phyloP scores from a whole-genome alignment of 1,284 basidiomycete species.

The Paramarasmius palmivorus region DNA sequence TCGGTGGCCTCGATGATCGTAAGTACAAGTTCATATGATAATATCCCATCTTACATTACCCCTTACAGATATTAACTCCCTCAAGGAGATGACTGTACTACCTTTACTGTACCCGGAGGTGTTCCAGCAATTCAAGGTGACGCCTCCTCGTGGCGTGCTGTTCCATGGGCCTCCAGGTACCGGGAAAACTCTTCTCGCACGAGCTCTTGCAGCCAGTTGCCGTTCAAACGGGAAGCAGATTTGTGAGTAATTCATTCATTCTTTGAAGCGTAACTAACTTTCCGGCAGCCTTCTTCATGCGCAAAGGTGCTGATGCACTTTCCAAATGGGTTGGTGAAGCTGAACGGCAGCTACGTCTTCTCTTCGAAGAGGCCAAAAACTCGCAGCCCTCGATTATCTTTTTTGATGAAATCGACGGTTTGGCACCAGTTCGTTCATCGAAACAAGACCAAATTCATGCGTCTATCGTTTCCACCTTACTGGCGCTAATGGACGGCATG shows the following conservation, averaged over 20 bases:
- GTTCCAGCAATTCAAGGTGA: constrained; percentile 93
- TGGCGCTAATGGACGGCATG: constrained; percentile 99
- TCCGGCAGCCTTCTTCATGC: constrained; percentile 93
- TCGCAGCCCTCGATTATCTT: constrained; percentile 96
- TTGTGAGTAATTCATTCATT: constrained; percentile 43
- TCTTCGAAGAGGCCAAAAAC: constrained; percentile 95
- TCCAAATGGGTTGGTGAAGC: constrained; percentile 99
- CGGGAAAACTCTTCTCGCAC: constrained; percentile 90
- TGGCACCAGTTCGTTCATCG: constrained; percentile 95
- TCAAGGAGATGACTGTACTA: constrained; percentile 98
- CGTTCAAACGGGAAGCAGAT: constrained; percentile 89
- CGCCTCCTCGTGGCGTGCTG: constrained; percentile 94
- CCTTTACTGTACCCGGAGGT: constrained; percentile 97
- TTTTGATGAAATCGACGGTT: constrained; percentile 98
- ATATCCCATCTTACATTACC: constrained; percentile 10
- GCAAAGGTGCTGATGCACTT: constrained; percentile 97
- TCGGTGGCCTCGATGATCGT: constrained; percentile 97
- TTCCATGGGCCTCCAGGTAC: constrained; percentile 98
- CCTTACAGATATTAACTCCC: constrained; percentile 83
- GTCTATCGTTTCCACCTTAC: constrained; percentile 92
- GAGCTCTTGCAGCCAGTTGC: constrained; percentile 94
- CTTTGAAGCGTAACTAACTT: neutral
- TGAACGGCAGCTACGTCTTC: constrained; percentile 90
- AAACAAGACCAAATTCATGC: constrained; percentile 99
- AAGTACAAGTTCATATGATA: constrained; percentile 31